Percentiles rank a stretch among this genome's conserved stretches.
Conservation (phyloP, 2,329 filamentous ascomycete species). For the Biscogniauxia mediterranea region DNA sequence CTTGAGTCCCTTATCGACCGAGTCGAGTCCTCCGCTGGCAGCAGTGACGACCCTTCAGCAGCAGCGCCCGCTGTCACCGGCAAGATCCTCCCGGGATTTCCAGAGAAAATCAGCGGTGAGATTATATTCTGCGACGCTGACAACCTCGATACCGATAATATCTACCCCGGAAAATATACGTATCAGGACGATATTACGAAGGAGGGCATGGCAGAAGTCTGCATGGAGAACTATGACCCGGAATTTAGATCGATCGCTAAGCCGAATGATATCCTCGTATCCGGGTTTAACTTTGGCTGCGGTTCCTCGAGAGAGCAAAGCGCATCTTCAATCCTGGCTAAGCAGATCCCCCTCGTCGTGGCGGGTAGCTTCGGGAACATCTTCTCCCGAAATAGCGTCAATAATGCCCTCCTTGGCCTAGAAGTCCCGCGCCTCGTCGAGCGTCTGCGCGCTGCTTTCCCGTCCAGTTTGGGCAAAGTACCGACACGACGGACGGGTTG, state of each 20-base stretch:
- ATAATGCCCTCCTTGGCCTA: conserved; percentile 72
- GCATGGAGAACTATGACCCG: conserved; percentile 91
- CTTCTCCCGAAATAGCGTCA: conserved; percentile 75
- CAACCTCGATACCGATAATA: conserved; percentile 79
- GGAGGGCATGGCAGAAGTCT: conserved; percentile 82
- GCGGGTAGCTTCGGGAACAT: conserved; percentile 82
- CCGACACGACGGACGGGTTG: conserved; percentile 76
- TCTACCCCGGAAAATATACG: conserved; percentile 86
- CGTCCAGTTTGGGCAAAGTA: conserved; percentile 37
- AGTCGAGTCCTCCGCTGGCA: too few relatives aligned
- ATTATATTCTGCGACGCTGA: conserved; percentile 69
- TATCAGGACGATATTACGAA: conserved; percentile 81
- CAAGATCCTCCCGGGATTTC: conserved; percentile 80
- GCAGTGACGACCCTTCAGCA: too few relatives aligned
- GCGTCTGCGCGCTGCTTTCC: conserved; percentile 62
- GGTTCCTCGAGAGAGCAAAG: conserved; percentile 57
- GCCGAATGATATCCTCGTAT: conserved; percentile 75
- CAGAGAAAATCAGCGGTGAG: conserved; percentile 77
- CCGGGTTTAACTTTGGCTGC: conserved; percentile 87
- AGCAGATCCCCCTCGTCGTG: conserved; percentile 76
- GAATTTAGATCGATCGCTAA: conserved; percentile 63
- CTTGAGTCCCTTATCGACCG: too few relatives aligned
- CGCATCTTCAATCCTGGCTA: conserved; percentile 81
- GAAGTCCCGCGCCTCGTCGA: conserved; percentile 67
- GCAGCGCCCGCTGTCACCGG: too few relatives aligned